Conservation (phyloP, 2,329 filamentous ascomycete genomes). For the Diaporthe sp. region DNA sequence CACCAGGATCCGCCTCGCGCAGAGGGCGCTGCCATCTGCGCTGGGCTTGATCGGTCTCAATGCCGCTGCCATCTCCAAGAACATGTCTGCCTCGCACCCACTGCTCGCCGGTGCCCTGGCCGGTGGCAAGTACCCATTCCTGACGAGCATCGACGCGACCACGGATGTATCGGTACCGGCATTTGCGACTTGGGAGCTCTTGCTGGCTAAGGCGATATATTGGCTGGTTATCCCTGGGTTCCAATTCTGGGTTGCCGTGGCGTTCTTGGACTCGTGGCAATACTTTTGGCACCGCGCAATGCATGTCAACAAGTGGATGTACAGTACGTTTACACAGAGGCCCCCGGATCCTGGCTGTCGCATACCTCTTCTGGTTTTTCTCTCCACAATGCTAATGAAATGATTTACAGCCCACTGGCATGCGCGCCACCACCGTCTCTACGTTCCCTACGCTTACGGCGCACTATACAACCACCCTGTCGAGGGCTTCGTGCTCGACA, state of each 20-base stretch:
- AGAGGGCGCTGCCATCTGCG: constrained; percentile 79
- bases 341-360: background rate
- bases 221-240: constrained; percentile 78
- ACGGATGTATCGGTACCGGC: constrained; percentile 68
- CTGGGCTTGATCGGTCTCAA: constrained; percentile 82
- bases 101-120: constrained; percentile 79
- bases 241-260: constrained; percentile 80
- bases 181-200: constrained; percentile 87
- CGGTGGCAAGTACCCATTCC: constrained; percentile 83
- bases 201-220: constrained; percentile 81
- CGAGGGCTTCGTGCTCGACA: constrained; percentile 94
- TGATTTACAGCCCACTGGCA: constrained; percentile 79
- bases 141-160: constrained; percentile 67
- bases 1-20: constrained; percentile 80
- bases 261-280: constrained; percentile 94
- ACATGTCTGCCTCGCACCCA: constrained; percentile 76
- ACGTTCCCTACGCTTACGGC: constrained; percentile 97
- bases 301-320: constrained; percentile 98
- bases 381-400: constrained; percentile 36
- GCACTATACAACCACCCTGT: constrained; percentile 97
- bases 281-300: constrained; percentile 97
- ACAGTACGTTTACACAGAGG: constrained; percentile 71
- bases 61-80: constrained; percentile 78
- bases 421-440: constrained; percentile 94
- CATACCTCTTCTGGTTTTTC: background rate